phyloP scores from a whole-genome alignment of 495 filamentous ascomycete genomes.

The Neurospora sp. region DNA sequence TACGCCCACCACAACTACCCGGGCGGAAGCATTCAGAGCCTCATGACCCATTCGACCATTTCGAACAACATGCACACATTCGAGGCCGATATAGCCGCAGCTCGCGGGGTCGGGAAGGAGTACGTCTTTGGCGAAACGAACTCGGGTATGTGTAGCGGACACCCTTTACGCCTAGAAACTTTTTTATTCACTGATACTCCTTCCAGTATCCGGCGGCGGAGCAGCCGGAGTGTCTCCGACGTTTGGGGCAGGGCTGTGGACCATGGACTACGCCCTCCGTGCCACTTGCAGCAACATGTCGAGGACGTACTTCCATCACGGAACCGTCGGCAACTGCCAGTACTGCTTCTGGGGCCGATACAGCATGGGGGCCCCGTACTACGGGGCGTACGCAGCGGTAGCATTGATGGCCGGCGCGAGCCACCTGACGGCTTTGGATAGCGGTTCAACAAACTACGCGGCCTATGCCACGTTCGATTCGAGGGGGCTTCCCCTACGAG shows the following conservation, averaged over 20 bases:
- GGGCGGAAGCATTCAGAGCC: constrained; percentile 34
- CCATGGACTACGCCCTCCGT: constrained; percentile 47
- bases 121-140: constrained; percentile 54
- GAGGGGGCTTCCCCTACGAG: constrained; percentile 27
- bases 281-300: constrained; percentile 35
- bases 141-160: constrained; percentile 28
- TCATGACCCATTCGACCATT: constrained; percentile 42
- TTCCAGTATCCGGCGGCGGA: constrained; percentile 35
- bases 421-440: constrained; percentile 41
- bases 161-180: no score
- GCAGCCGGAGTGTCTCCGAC: constrained; percentile 44
- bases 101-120: constrained; percentile 33
- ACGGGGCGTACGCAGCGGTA: constrained; percentile 46
- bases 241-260: constrained; percentile 51
- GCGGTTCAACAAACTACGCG: constrained; percentile 37
- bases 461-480: constrained; percentile 43
- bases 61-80: constrained; percentile 34
- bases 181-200: not conserved
- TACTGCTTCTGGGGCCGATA: constrained; percentile 53
- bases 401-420: constrained; percentile 42
- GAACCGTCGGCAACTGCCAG: constrained; percentile 50
- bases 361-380: constrained; percentile 47
- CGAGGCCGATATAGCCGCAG: constrained; percentile 39
- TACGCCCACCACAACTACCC: constrained; percentile 55
- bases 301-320: constrained; percentile 51